These are phyloP conservation scores for Magnolia sinica DNA, from an alignment of 164 flowering plant genomes.

Conservation along the genomic window DNA sequence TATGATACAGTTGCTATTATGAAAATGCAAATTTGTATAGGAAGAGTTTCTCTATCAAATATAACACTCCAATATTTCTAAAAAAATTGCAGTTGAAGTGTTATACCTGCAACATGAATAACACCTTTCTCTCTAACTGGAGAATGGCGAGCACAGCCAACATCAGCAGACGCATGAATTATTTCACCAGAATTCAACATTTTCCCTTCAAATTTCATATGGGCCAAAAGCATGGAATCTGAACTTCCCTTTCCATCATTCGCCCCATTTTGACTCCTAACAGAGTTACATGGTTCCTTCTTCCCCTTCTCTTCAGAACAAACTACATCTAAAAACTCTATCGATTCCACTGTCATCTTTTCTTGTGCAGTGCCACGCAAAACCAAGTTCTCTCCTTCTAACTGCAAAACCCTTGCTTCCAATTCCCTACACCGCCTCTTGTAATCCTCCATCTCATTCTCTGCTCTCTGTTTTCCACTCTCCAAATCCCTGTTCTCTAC, in stretches of 20 bases:
- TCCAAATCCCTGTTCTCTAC: conserved; percentile 43
- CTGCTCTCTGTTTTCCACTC: neutral
- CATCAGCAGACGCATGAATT: neutral
- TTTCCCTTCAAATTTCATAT: conserved; percentile 6
- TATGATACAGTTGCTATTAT: neutral
- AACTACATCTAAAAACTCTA: neutral
- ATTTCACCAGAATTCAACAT: conserved; percentile 6
- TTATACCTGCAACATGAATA: conserved; percentile 21
- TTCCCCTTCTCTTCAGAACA: neutral
- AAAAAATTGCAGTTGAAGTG: neutral
- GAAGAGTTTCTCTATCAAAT: neutral
- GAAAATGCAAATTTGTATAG: neutral
- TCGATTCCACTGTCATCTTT: neutral
- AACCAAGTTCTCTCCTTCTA: conserved; percentile 12
- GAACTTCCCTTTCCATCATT: neutral
- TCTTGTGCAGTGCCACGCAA: conserved; percentile 1
- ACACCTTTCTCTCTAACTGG: conserved; percentile 10
- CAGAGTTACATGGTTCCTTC: neutral
- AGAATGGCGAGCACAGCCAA: conserved; percentile 10
- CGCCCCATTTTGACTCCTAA: neutral
- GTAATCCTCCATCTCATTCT: conserved; percentile 23
- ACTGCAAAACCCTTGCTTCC: conserved; percentile 14
- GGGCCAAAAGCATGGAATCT: neutral
- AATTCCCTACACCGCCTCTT: conserved; percentile 35
- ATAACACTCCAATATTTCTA: neutral